Evolutionary conservation across 2,329 filamentous ascomycete genomes (phyloP).

Genomic region (Hypoxylon sp.): DNA sequence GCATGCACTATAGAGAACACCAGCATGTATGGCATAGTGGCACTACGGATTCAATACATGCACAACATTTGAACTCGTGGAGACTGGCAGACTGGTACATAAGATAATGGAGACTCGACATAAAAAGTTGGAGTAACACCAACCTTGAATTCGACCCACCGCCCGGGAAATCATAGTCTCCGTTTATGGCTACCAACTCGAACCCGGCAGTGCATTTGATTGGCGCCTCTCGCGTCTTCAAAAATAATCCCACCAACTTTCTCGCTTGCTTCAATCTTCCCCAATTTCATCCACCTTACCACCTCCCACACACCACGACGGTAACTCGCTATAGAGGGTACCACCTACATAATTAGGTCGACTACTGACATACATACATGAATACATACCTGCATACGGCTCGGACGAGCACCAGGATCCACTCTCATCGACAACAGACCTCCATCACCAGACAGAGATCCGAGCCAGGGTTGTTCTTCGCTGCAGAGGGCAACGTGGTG

Average conservation of each 20-base stretch:
- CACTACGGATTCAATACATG: neutral
- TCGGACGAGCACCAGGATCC: constrained; percentile 25
- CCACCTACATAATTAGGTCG: constrained; percentile 11
- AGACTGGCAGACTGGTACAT: too few relatives aligned
- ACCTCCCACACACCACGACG: constrained; percentile 28
- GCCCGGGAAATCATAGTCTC: constrained; percentile 41
- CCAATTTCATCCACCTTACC: constrained; percentile 25
- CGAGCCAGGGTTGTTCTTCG: constrained; percentile 36
- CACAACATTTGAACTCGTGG: too few relatives aligned
- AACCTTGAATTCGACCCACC: constrained; percentile 18
- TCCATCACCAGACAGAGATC: constrained; percentile 41
- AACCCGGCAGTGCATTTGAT: constrained; percentile 41
- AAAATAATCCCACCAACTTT: constrained; percentile 28
- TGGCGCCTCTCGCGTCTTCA: constrained; percentile 46
- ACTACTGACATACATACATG: neutral
- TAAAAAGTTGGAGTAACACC: constrained; percentile 13
- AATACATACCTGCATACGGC: constrained; percentile 1
- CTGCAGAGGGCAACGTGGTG: constrained; percentile 26
- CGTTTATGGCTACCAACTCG: constrained; percentile 15
- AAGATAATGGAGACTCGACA: neutral
- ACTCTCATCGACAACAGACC: constrained; percentile 21
- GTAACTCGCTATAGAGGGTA: constrained; percentile 15
- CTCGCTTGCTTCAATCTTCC: constrained; percentile 10
- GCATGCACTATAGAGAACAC: constrained; percentile 14
- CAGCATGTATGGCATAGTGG: neutral